Conservation (phyloP, 2,329 filamentous ascomycete genomes). For the Calonectria pseudoturangicola region DNA sequence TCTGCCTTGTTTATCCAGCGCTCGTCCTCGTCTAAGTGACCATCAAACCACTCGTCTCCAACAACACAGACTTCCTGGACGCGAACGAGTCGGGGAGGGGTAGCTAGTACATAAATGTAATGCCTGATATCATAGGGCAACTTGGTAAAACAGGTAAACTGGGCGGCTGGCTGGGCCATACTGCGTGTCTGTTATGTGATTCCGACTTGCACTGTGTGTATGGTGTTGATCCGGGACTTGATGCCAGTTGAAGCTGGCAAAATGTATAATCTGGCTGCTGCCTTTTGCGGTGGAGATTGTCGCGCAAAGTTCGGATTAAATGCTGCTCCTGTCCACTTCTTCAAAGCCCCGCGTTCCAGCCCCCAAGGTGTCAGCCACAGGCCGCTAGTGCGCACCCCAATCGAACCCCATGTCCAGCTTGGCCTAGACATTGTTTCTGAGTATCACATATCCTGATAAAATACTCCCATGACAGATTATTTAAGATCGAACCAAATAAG, state of each 20-base stretch:
- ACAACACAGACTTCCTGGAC: background rate
- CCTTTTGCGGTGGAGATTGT: background rate
- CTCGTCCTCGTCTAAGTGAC: background rate
- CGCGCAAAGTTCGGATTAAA: background rate
- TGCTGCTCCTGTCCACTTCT: background rate
- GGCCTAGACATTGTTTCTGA: too few relatives aligned
- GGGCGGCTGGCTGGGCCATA: too few relatives aligned
- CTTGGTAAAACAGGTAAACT: background rate
- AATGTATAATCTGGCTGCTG: background rate
- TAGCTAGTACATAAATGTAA: background rate
- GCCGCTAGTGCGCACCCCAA: too few relatives aligned
- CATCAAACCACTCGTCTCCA: background rate
- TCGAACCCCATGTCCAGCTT: too few relatives aligned
- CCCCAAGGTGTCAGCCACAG: too few relatives aligned
- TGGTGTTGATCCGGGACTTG: background rate
- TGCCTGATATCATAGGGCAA: conserved; percentile 9
- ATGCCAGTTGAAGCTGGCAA: background rate
- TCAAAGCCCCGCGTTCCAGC: too few relatives aligned
- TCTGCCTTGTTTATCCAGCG: background rate
- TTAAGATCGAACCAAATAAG: too few relatives aligned
- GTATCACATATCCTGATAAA: too few relatives aligned
- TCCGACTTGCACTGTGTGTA: background rate
- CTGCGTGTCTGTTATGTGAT: background rate
- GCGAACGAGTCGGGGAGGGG: background rate
- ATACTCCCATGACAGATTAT: too few relatives aligned